A percentile compares a stretch with the other conserved stretches of the same genome.
Conservation (phyloP, 2,329 filamentous ascomycete genomes). For the Phaeosphaeriaceae sp. region DNA sequence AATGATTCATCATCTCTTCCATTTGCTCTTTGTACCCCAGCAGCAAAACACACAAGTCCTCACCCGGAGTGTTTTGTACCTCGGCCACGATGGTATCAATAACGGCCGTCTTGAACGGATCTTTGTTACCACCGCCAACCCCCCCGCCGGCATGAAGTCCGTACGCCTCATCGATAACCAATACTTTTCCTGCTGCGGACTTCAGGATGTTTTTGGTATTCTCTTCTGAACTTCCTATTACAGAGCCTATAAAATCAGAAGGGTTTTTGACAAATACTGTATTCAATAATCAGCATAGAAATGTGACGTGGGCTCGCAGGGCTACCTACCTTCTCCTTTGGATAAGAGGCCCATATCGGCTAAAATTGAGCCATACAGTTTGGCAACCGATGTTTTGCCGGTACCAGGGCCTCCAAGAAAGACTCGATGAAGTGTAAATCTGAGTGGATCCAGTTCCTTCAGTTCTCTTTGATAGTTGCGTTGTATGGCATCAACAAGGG, state of each 20-base stretch:
- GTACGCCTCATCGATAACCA: constrained; percentile 77
- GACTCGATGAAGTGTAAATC: constrained; percentile 70
- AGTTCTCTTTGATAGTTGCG: constrained; percentile 72
- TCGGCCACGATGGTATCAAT: constrained; percentile 78
- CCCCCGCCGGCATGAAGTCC: too few relatives aligned
- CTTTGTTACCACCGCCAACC: constrained; percentile 39
- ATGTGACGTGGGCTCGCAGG: background rate
- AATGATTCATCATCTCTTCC: constrained; percentile 74
- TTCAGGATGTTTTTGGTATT: constrained; percentile 75
- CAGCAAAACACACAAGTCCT: constrained; percentile 75
- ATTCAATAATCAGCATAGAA: constrained; percentile 7
- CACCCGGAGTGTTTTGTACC: constrained; percentile 71
- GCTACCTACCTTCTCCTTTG: constrained; percentile 66
- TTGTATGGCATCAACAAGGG: constrained; percentile 66
- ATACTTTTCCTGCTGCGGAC: constrained; percentile 71
- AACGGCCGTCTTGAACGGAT: constrained; percentile 67
- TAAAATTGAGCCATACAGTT: constrained; percentile 72
- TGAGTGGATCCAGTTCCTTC: constrained; percentile 62
- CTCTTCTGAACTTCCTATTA: constrained; percentile 70
- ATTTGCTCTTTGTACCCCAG: constrained; percentile 74
- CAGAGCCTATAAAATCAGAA: constrained; percentile 71
- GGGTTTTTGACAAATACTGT: constrained; percentile 74
- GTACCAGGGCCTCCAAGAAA: constrained; percentile 77
- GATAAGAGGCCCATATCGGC: constrained; percentile 71
- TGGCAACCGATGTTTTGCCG: constrained; percentile 77